Evolutionary conservation across 2,329 filamentous ascomycete species (phyloP).

Genomic region (Cylindrodendrum hubeiense): DNA sequence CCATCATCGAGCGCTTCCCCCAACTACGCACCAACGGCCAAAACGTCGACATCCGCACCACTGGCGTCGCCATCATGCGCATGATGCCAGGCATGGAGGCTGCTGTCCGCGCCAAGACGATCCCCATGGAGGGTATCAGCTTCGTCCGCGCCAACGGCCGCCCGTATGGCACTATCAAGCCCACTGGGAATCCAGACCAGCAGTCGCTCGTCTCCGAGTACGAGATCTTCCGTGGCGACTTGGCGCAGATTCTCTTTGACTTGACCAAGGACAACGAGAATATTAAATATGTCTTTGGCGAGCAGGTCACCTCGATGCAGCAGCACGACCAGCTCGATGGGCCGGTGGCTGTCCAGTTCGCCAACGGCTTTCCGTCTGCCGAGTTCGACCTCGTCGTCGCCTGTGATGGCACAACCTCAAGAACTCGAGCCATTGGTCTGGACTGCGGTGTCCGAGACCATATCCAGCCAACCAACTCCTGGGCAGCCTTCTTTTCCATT

Average conservation of each 20-base stretch:
- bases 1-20: slow-evolving; percentile 54
- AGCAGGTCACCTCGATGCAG: slow-evolving; percentile 52
- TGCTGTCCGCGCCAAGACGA: slow-evolving; percentile 45
- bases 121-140: slow-evolving; percentile 56
- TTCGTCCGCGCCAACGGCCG: slow-evolving; percentile 54
- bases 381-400: slow-evolving; percentile 63
- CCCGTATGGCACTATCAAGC: slow-evolving; percentile 50
- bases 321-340: slow-evolving; percentile 37
- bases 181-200: slow-evolving; percentile 53
- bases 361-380: slow-evolving; percentile 49
- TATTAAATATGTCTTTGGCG: slow-evolving; percentile 50
- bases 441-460: slow-evolving; percentile 54
- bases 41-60: slow-evolving; percentile 53
- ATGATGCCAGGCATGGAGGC: slow-evolving; percentile 55
- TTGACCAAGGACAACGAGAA: slow-evolving; percentile 42
- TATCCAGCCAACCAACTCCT: slow-evolving; percentile 51
- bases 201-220: slow-evolving; percentile 61
- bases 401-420: slow-evolving; percentile 60
- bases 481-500: slow-evolving; percentile 57
- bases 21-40: slow-evolving; percentile 51
- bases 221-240: slow-evolving; percentile 65
- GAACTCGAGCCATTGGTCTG: slow-evolving; percentile 59
- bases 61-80: slow-evolving; percentile 52
- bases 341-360: slow-evolving; percentile 55
- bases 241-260: slow-evolving; percentile 58